Base-by-base conservation (phyloP, 2,329 filamentous ascomycete species). In the Sclerotinia minor region DNA sequence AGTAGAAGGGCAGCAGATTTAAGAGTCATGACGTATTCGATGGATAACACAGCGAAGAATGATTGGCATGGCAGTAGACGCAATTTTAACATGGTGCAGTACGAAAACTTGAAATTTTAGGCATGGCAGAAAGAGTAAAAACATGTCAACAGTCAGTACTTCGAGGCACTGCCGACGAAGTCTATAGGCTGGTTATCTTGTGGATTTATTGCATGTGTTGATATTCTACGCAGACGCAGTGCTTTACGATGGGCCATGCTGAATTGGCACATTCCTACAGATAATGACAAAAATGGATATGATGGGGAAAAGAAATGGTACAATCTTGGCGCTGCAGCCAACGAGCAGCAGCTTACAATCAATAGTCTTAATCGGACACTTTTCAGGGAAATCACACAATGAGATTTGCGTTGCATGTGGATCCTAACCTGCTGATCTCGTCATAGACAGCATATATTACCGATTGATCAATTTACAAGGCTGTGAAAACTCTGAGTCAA, bases 271-370 rank as follows among this genome's bases (percentile, higher is more conserved):
- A 5, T 35, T 5, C 47, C 1, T 17, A 24, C 6, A 13, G 54
- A 57, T 6, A 41, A 35, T 5, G 5, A 26, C n/a, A 21, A 41
- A n/a, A 57, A 57, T 17, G 6, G 1, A 24, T 35, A 2, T 17
- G 7, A 4, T 38, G 1, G 8, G 17, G 6, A 9, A 5, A 7
- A 38, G 2, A 0, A 4, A 5, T 1, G 11, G 29, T 21, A 55
- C 7, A n/a, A 17, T 32, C 29, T 5, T n/a, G 21, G 38, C 2
- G 54, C 13, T 0, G 3, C 1, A 38, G 35, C n/a, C n/a, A 38
- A 13, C 19, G 32, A 41, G 13, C 32, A 5, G 13, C 21, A 21
- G n/a, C 2, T 17, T 5, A n/a, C n/a, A 55, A 1, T 15, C 47
- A 50, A 49, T 1, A 15, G 8, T 50, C 9, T 13, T 9, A 50